Evolutionary conservation across 139 green algal species (phyloP).

Genomic region (Pycnococcus provasolii): DNA sequence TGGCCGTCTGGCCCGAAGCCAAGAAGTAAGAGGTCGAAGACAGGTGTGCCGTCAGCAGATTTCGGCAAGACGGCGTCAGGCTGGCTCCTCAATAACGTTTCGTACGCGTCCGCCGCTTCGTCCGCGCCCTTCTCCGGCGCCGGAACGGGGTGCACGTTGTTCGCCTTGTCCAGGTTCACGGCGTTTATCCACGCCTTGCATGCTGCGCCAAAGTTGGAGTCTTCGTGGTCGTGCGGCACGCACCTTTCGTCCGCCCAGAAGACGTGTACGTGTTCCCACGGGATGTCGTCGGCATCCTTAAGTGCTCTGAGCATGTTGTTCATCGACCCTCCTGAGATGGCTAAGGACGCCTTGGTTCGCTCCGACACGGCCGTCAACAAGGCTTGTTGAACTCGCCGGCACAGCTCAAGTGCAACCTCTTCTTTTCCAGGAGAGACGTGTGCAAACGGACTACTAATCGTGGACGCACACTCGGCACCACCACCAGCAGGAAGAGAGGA

Average conservation of each 20-base stretch:
- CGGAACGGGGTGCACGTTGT: neutral
- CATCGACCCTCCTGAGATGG: slow-evolving; percentile 15
- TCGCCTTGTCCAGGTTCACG: neutral
- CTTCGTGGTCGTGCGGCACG: slow-evolving; percentile 51
- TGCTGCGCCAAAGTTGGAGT: slow-evolving; percentile 66
- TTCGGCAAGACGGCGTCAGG: slow-evolving; percentile 37
- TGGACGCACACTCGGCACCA: too few relatives aligned
- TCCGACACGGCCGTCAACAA: too few relatives aligned
- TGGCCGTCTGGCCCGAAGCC: slow-evolving; percentile 94
- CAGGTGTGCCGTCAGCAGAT: slow-evolving; percentile 48
- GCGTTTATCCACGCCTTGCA: slow-evolving; percentile 50
- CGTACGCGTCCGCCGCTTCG: neutral
- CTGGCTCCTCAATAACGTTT: neutral
- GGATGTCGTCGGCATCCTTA: slow-evolving; percentile 5
- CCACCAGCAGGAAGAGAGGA: too few relatives aligned
- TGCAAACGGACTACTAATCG: too few relatives aligned
- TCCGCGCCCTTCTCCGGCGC: slow-evolving; percentile 32
- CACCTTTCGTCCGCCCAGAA: slow-evolving; percentile 78
- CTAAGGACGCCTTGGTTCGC: neutral
- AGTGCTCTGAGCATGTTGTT: slow-evolving; percentile 13
- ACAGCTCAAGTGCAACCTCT: too few relatives aligned
- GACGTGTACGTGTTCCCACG: slow-evolving; percentile 28
- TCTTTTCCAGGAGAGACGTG: too few relatives aligned
- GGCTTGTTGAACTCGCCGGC: too few relatives aligned
- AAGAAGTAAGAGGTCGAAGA: slow-evolving; percentile 84